These are phyloP conservation scores for Blastomyces emzantsi DNA, from an alignment of 2,329 filamentous ascomycete genomes.

Conservation along the genomic window DNA sequence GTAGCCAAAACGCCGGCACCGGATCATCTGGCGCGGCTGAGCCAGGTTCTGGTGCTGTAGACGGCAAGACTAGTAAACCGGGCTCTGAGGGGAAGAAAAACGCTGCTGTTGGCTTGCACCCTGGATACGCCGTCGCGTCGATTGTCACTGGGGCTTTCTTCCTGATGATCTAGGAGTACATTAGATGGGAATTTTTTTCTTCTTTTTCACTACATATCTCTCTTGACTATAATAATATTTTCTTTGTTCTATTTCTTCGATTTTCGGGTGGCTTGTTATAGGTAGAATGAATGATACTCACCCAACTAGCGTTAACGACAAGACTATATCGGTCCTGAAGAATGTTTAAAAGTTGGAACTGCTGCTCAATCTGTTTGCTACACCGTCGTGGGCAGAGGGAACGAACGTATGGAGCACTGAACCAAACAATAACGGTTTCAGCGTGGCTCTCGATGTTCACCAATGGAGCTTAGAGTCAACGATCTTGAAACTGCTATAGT, in stretches of 20 bases:
- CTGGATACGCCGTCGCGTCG: constrained; percentile 43
- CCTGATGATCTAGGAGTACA: constrained; percentile 23
- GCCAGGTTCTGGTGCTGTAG: constrained; percentile 29
- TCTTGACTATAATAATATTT: not conserved
- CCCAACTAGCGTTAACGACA: too few relatives aligned
- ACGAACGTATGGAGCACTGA: too few relatives aligned
- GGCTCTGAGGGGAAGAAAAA: constrained; percentile 25
- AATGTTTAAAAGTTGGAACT: too few relatives aligned
- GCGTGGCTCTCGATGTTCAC: too few relatives aligned
- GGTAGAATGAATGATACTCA: too few relatives aligned
- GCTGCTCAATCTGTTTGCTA: too few relatives aligned
- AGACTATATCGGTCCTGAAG: too few relatives aligned
- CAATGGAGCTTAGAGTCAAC: too few relatives aligned
- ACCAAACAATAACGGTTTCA: too few relatives aligned
- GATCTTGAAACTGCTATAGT: too few relatives aligned
- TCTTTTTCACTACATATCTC: not conserved
- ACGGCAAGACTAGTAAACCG: constrained; percentile 14
- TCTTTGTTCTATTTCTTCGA: not conserved
- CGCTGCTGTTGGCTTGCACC: constrained; percentile 38
- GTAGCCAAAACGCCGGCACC: constrained; percentile 49
- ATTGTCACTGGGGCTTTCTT: constrained; percentile 45
- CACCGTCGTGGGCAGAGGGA: too few relatives aligned
- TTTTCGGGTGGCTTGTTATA: too few relatives aligned
- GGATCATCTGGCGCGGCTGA: constrained; percentile 41
- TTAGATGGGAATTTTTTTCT: not conserved